Evolutionary conservation across 495 filamentous ascomycete genomes (phyloP), one percentile per base, ranked within the genome.

Genomic region (Daldinia bambusicola): DNA sequence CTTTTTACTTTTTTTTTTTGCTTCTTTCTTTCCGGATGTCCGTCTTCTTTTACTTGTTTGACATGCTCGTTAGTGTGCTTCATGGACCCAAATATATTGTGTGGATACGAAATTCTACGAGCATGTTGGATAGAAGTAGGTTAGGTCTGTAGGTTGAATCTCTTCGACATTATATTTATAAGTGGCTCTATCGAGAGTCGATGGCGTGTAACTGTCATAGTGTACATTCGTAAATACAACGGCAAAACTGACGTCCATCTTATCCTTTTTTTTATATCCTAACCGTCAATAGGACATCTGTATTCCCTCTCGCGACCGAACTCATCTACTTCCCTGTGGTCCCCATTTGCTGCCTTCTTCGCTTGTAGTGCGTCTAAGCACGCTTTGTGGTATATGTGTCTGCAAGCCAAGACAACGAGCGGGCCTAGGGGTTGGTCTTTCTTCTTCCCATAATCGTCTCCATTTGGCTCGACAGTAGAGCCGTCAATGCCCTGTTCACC

Each of bases 381-480:
- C 20, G 71, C 80, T 67, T 86, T 83, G 71, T 90, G 88, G 71
- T 89, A 90, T 37, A 90, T 83, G 72, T 90, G 88, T 50, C 86
- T 81, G 74, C 88, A 90, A 43, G 85, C 85, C 41, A 90, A 78
- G 61, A 90, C 78, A 0, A 90, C 83, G 36, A 90, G 73, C 48
- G 86, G 81, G 12, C 82, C 84, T 30, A 87, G 76, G 4, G 76
- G 69, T 16, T 76, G 71, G 6, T 74, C 76, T 56, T 62, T 77
- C 26, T 73, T 63, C 14, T 37, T 51, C 2, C 26, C 36, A 16
- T 37, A 63, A 30, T 36, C 38, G 18, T 66, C 67, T 37, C 70
- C 75, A 32, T 74, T 75, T 1, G 57, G 32, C 8, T 64, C 61
- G 26, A 36, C 5, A 18, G 31, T 40, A 6, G 56, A 53, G 13